These are phyloP conservation scores for Acanthamoeba healyi DNA, from an alignment of 208 protist species.

Conservation along the genomic window DNA sequence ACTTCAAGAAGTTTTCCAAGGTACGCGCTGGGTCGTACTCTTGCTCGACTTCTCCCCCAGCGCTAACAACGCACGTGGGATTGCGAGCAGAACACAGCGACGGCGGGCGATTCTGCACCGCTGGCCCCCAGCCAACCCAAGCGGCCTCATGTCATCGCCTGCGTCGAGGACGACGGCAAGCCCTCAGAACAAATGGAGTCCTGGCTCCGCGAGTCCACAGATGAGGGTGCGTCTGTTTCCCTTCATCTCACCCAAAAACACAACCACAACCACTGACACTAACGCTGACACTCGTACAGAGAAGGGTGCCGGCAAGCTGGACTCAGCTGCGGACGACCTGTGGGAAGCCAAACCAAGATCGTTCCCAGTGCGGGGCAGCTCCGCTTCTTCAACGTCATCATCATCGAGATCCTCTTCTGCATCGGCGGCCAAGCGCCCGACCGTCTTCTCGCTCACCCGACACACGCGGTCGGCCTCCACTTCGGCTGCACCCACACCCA, in stretches of 20 bases:
- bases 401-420: too few relatives aligned
- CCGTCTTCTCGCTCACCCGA: neutral
- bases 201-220: neutral
- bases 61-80: too few relatives aligned
- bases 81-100: neutral
- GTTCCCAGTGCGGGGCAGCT: neutral
- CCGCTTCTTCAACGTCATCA: neutral
- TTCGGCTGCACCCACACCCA: neutral
- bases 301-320: neutral
- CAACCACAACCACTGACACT: neutral
- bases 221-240: neutral
- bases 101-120: neutral
- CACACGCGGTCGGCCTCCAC: conserved; percentile 8
- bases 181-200: neutral
- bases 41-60: neutral
- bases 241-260: neutral
- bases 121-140: neutral
- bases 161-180: conserved; percentile 9
- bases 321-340: neutral
- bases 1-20: conserved; percentile 2
- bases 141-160: neutral
- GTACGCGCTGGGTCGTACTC: neutral
- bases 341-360: conserved; percentile 5
- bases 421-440: neutral
- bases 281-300: neutral